Evolutionary conservation across 2,329 filamentous ascomycete species (phyloP).

Genomic region (Dothideomycetes sp.): DNA sequence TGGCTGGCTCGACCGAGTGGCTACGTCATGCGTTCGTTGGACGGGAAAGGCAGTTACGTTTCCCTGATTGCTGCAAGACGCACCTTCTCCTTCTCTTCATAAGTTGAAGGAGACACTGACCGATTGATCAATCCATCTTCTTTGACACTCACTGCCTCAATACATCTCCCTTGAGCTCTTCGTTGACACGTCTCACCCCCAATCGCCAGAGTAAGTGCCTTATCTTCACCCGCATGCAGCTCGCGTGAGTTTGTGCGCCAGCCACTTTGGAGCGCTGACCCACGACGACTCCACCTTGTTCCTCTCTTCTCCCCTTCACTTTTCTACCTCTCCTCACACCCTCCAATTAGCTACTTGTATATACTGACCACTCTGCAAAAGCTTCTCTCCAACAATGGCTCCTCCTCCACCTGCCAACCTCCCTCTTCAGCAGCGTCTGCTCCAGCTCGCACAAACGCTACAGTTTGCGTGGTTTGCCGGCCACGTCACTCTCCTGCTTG

Average conservation of each 20-base stretch:
- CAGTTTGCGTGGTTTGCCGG: constrained; percentile 71
- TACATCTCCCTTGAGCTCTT: no score
- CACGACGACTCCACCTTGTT: constrained; percentile 11
- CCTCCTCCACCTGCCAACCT: constrained; percentile 17
- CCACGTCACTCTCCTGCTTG: constrained; percentile 76
- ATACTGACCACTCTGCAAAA: constrained; percentile 6
- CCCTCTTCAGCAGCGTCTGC: constrained; percentile 18
- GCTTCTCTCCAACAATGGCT: constrained; percentile 17
- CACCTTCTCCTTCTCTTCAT: background rate
- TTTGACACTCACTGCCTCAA: no score
- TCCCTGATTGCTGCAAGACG: background rate
- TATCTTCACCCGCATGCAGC: constrained; percentile 2
- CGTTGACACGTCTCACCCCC: no score
- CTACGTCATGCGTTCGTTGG: background rate
- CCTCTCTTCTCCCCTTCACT: background rate
- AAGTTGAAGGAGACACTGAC: no score
- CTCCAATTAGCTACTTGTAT: no score
- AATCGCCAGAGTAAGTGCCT: constrained; percentile 8
- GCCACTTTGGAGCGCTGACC: constrained; percentile 11
- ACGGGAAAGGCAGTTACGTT: background rate
- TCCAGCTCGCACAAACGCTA: constrained; percentile 66
- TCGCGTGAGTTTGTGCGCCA: constrained; percentile 10
- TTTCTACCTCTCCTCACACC: no score
- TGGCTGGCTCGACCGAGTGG: background rate
- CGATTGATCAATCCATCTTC: no score